These are phyloP conservation scores for Diutina ranongensis DNA, from an alignment of 1,139 yeast genomes.

Conservation along the genomic window DNA sequence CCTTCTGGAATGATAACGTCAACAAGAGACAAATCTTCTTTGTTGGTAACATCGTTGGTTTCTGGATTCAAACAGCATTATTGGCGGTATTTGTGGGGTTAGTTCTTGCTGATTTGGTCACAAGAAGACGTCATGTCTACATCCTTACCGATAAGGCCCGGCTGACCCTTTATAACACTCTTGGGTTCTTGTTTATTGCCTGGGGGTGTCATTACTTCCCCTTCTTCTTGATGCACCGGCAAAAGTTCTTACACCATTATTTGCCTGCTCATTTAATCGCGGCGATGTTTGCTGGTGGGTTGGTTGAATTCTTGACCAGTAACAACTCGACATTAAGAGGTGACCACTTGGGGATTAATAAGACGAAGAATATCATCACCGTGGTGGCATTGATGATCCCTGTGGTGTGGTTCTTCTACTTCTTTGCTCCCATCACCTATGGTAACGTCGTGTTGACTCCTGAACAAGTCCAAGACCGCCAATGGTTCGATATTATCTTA, in stretches of 20 bases:
- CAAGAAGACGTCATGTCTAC: slow-evolving; percentile 58
- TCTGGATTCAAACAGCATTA: slow-evolving; percentile 75
- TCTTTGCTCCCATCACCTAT: slow-evolving; percentile 76
- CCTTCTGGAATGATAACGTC: slow-evolving; percentile 82
- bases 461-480: slow-evolving; percentile 58
- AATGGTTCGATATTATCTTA: slow-evolving; percentile 71
- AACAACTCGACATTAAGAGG: slow-evolving; percentile 27
- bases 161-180: slow-evolving; percentile 64
- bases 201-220: slow-evolving; percentile 89
- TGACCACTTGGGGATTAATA: slow-evolving; percentile 13
- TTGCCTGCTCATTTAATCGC: slow-evolving; percentile 93
- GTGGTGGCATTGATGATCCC: slow-evolving; percentile 31
- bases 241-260: slow-evolving; percentile 89
- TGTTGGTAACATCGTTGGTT: slow-evolving; percentile 81
- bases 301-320: slow-evolving; percentile 69
- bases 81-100: slow-evolving; percentile 55
- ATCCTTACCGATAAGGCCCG: slow-evolving; percentile 55
- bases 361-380: slow-evolving; percentile 20
- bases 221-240: slow-evolving; percentile 86
- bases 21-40: slow-evolving; percentile 69
- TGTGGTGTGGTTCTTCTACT: slow-evolving; percentile 55
- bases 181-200: slow-evolving; percentile 77
- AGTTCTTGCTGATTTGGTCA: slow-evolving; percentile 60
- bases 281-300: slow-evolving; percentile 70
- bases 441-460: slow-evolving; percentile 60